Evolutionary conservation across 352 stramenopile genomes (phyloP).

Genomic region (Pythium guiyangense): DNA sequence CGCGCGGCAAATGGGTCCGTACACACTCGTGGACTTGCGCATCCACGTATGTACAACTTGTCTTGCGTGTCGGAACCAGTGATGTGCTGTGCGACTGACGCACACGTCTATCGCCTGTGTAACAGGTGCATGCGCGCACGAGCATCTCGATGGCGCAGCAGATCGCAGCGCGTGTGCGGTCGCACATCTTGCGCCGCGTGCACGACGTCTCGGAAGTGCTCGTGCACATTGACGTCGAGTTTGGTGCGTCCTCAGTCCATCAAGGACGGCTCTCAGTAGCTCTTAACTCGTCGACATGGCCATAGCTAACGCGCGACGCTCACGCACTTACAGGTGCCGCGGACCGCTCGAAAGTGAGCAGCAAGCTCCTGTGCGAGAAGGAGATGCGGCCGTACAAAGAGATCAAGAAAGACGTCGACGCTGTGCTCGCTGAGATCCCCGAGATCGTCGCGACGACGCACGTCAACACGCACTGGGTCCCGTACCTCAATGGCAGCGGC

Average conservation of each 20-base stretch:
- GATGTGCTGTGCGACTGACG: no score
- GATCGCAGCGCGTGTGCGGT: constrained; percentile 57
- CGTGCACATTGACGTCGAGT: constrained; percentile 82
- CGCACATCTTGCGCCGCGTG: constrained; percentile 60
- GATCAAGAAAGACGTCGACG: constrained; percentile 66
- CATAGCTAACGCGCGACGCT: background rate
- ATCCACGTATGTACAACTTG: constrained; percentile 56
- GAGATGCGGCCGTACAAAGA: constrained; percentile 73
- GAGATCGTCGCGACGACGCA: constrained; percentile 73
- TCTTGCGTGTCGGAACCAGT: background rate
- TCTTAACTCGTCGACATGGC: background rate
- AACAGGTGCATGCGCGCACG: constrained; percentile 63
- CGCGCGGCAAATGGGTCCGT: constrained; percentile 82
- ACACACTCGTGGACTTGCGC: constrained; percentile 81
- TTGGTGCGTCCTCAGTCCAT: constrained; percentile 24
- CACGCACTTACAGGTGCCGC: constrained; percentile 15
- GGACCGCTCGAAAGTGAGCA: constrained; percentile 16
- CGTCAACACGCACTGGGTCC: constrained; percentile 80
- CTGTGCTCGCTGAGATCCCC: constrained; percentile 53
- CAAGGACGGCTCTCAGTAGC: background rate
- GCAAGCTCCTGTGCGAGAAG: constrained; percentile 35
- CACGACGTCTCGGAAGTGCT: constrained; percentile 84
- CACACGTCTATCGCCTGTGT: background rate
- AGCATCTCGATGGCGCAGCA: constrained; percentile 85
- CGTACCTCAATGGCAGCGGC: constrained; percentile 48